phyloP scores from a whole-genome alignment of 2,329 filamentous ascomycete species.

The Colletotrichum tamarilloi region DNA sequence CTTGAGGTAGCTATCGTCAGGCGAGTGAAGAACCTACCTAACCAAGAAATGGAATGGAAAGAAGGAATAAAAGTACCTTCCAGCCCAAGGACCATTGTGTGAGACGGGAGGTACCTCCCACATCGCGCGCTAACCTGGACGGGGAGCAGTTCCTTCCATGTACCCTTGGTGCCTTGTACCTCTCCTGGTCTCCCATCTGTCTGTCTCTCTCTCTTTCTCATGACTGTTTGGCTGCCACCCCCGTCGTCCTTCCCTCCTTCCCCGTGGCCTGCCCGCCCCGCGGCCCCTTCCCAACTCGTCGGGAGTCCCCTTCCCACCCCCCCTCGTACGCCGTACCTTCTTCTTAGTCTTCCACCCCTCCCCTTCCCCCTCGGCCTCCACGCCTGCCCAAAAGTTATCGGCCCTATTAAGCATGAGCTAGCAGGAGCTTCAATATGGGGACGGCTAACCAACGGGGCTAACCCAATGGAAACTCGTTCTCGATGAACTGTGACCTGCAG shows the following conservation, averaged over 20 bases:
- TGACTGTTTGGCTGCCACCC: background rate
- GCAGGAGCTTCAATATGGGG: slow-evolving; percentile 32
- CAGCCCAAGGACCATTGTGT: background rate
- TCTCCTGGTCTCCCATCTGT: background rate
- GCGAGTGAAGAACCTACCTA: background rate
- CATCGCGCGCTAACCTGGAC: background rate
- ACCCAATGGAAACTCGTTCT: slow-evolving; percentile 26
- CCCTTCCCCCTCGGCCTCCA: slow-evolving; percentile 1
- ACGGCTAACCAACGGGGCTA: slow-evolving; percentile 31
- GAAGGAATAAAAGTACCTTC: background rate
- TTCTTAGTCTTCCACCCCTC: background rate
- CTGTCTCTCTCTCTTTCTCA: background rate
- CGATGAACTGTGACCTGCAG: slow-evolving; percentile 18
- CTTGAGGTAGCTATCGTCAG: background rate
- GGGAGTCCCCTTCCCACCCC: slow-evolving; percentile 19
- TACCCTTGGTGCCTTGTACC: background rate
- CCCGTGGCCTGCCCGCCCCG: slow-evolving; percentile 29
- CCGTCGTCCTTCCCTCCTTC: slow-evolving; percentile 7
- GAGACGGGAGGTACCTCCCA: background rate
- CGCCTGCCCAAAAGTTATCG: slow-evolving; percentile 30
- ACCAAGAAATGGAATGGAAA: background rate
- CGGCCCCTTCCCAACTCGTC: slow-evolving; percentile 34
- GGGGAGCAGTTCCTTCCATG: slow-evolving; percentile 8
- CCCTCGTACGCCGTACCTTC: too few relatives aligned
- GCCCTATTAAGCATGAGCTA: slow-evolving; percentile 34